phyloP scores from a whole-genome alignment of 192 early-diverging fungal species.

The Phlyctochytrium planicorne region DNA sequence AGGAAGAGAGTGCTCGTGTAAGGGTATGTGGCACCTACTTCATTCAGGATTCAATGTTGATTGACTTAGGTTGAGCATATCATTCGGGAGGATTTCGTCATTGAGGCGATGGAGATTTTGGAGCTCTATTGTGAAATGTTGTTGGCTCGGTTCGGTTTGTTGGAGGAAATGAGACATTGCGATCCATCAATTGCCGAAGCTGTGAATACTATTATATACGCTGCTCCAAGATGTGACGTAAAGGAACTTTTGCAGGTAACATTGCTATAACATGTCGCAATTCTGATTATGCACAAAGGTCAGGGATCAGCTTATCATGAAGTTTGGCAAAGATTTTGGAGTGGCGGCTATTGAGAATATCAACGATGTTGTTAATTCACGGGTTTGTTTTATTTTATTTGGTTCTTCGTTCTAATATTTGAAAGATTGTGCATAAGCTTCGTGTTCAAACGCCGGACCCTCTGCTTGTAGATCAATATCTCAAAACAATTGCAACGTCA shows the following conservation, averaged over 20 bases:
- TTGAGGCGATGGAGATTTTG: slow-evolving; percentile 93
- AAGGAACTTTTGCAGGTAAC: slow-evolving; percentile 65
- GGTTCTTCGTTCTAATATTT: background rate
- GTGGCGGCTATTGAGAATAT: slow-evolving; percentile 71
- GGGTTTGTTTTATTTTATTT: slow-evolving; percentile 43
- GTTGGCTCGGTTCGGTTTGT: slow-evolving; percentile 79
- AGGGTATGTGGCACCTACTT: slow-evolving; percentile 61
- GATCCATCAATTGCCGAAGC: slow-evolving; percentile 84
- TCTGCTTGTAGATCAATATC: slow-evolving; percentile 78
- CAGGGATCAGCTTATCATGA: slow-evolving; percentile 59
- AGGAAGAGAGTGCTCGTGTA: slow-evolving; percentile 83
- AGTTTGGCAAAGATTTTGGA: slow-evolving; percentile 84
- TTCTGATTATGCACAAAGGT: slow-evolving; percentile 17
- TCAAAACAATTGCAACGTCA: slow-evolving; percentile 83
- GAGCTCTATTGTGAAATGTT: slow-evolving; percentile 90
- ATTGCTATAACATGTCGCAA: slow-evolving; percentile 9
- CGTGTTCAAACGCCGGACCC: slow-evolving; percentile 74
- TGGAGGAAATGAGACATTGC: slow-evolving; percentile 80
- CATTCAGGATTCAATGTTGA: too few relatives aligned
- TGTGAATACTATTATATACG: slow-evolving; percentile 86
- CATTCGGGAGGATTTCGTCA: slow-evolving; percentile 89
- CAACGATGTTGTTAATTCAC: slow-evolving; percentile 71
- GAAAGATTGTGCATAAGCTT: slow-evolving; percentile 79
- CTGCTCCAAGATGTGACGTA: slow-evolving; percentile 82
- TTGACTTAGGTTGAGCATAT: slow-evolving; percentile 83